phyloP scores from a whole-genome alignment of 1,139 yeast species.

The Blastobotrys aristatus region DNA sequence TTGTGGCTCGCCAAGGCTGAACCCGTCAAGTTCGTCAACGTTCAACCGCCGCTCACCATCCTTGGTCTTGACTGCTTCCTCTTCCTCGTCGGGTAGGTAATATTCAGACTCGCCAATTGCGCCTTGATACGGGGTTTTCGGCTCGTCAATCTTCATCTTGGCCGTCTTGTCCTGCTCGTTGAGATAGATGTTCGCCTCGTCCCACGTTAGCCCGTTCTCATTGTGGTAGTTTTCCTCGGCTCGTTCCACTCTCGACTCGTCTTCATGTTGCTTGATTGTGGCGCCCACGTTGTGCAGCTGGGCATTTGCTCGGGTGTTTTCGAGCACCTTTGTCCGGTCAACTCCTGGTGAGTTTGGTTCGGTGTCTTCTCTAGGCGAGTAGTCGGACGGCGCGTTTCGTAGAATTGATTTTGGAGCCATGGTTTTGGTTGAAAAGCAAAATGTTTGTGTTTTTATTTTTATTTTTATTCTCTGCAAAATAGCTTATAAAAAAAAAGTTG shows the following conservation, averaged over 20 bases:
- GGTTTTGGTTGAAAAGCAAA: neutral
- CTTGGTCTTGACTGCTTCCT: constrained; percentile 38
- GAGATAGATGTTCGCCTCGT: constrained; percentile 60
- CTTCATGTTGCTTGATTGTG: constrained; percentile 17
- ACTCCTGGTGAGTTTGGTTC: constrained; percentile 15
- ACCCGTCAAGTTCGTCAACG: constrained; percentile 41
- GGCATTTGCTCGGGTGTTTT: constrained; percentile 44
- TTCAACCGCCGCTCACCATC: constrained; percentile 32
- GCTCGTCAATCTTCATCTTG: constrained; percentile 87
- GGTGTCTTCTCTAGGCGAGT: constrained; percentile 18
- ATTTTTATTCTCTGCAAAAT: no score
- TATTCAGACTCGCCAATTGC: constrained; percentile 87
- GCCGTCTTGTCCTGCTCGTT: constrained; percentile 68
- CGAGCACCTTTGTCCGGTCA: constrained; percentile 44
- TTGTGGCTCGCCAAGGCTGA: constrained; percentile 52
- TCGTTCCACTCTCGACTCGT: neutral
- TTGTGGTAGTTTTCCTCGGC: constrained; percentile 13
- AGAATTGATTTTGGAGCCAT: constrained; percentile 26
- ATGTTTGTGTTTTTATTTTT: no score
- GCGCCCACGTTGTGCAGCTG: constrained; percentile 33
- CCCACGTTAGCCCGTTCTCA: constrained; percentile 46
- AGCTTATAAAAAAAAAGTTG: no score
- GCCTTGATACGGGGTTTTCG: constrained; percentile 95
- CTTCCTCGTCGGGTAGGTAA: constrained; percentile 68
- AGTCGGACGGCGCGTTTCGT: constrained; percentile 35